phyloP scores from a whole-genome alignment of 306 rosid genomes.

The Benincasa hispida region DNA sequence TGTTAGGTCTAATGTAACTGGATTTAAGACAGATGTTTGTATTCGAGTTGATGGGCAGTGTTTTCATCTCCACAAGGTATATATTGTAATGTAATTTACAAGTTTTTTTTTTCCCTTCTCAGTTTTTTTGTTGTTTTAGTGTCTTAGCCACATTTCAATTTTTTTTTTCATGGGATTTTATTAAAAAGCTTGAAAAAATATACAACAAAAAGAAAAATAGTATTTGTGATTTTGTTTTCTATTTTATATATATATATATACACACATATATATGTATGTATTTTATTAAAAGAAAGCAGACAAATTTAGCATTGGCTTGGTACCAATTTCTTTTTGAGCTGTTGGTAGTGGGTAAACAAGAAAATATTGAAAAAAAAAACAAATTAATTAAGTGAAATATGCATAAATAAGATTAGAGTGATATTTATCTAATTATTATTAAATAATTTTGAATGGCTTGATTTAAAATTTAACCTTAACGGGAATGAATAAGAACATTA shows the following conservation, averaged over 20 bases:
- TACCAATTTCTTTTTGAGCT: not conserved
- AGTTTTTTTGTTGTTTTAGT: too few species aligned
- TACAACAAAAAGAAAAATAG: not conserved
- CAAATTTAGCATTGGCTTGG: too few species aligned
- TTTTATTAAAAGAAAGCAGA: too few species aligned
- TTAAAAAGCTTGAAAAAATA: not conserved
- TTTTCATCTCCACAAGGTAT: slow-evolving; percentile 75
- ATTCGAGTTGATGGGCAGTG: slow-evolving; percentile 55
- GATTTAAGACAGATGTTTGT: slow-evolving; percentile 38
- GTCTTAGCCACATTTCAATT: too few species aligned
- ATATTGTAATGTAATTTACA: not conserved
- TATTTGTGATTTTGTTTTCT: not conserved
- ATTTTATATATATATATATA: too few species aligned
- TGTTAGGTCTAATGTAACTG: slow-evolving; percentile 38
- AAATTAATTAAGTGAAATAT: not conserved
- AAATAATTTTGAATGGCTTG: not conserved
- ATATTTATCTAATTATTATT: not conserved
- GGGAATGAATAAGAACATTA: not conserved
- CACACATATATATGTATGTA: too few species aligned
- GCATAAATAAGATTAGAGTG: not conserved
- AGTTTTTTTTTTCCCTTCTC: not conserved
- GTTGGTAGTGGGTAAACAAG: not conserved
- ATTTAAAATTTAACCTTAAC: not conserved
- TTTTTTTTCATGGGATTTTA: too few species aligned
- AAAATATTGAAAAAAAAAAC: not conserved